Base-by-base conservation (phyloP, 345 rosid species). In the Gossypium rotundifolium region DNA sequence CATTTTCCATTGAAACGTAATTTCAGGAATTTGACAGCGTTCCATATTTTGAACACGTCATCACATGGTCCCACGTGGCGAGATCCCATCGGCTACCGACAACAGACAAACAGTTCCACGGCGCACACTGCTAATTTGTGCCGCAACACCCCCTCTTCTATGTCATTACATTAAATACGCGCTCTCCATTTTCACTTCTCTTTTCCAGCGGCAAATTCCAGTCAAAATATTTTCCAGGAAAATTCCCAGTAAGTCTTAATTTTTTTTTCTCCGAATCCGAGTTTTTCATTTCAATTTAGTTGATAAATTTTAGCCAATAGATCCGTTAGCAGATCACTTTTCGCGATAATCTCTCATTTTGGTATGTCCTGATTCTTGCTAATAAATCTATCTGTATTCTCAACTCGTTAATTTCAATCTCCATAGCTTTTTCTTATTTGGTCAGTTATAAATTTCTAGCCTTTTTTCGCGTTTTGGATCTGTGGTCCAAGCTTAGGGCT, bases 41-140 rank as follows among this genome's bases (percentile, higher is more conserved):
- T 46, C 63, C 0, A 1, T 9, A 16, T 25, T 13, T 42, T 23
- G 52, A 40, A 62, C 77, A 74, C 63, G 75, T 82, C 76, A 73
- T 11, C 13, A 2, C 5, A 0, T 29, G 1, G 2, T 5, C 27
- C 71, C 23, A 83, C 89, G 89, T 88, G 93, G 83, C 86, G 44
- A n/a, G 29, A 76, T 72, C 78, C 52, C 72, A 81, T 42, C 84
- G 88, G 90, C 77, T 80, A 85, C 93, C 90, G 89, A 88, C 93
- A 87, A 74, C 68, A n/a, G 25, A 55, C 60, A 8, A 76, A 78
- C 74, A 12, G 78, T 63, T n/a, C 42, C 48, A 63, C 79, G 74
- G 80, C 82, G 68, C 81, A 65, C 17, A 7, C 10, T 57, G 61
- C 84, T 83, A 84, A 77, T 76, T 42, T 83, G 78, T 76, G 79